Conservation (phyloP, 1,284 basidiomycete species). For the Leccinum discolor region DNA sequence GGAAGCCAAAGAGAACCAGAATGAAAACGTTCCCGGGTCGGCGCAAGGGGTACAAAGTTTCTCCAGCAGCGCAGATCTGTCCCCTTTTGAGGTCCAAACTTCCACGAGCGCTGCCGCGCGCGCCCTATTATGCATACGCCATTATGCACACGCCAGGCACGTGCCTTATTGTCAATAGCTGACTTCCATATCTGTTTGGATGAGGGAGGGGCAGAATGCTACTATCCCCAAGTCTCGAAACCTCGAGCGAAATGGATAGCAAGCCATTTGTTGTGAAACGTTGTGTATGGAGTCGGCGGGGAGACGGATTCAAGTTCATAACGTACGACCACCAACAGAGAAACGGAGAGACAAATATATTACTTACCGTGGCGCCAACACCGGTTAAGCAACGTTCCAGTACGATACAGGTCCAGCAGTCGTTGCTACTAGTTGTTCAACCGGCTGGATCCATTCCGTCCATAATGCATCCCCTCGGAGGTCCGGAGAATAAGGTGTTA, state of each 20-base stretch:
- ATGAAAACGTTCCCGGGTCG: not conserved
- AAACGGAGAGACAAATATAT: not conserved
- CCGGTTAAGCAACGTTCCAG: not conserved
- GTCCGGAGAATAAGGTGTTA: constrained; percentile 12
- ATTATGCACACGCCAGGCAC: not conserved
- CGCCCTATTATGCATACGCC: not conserved
- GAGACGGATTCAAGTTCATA: not conserved
- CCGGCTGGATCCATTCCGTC: not conserved
- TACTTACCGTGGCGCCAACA: not conserved
- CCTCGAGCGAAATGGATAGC: not conserved
- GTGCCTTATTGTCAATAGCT: not conserved
- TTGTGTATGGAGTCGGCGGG: not conserved
- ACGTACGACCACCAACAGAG: not conserved
- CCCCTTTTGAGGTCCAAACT: not conserved
- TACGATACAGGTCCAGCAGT: not conserved
- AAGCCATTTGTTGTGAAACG: not conserved
- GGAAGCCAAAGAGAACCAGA: not conserved
- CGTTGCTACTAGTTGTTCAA: not conserved
- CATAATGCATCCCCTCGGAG: constrained; percentile 22
- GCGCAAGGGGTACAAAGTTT: not conserved
- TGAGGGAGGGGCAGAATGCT: not conserved
- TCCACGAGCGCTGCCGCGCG: not conserved
- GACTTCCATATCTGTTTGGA: not conserved
- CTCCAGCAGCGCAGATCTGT: not conserved
- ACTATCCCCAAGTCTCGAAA: not conserved